These are phyloP conservation scores for Penicillium oxalicum DNA, from an alignment of 2,329 filamentous ascomycete species.

Conservation along the genomic window DNA sequence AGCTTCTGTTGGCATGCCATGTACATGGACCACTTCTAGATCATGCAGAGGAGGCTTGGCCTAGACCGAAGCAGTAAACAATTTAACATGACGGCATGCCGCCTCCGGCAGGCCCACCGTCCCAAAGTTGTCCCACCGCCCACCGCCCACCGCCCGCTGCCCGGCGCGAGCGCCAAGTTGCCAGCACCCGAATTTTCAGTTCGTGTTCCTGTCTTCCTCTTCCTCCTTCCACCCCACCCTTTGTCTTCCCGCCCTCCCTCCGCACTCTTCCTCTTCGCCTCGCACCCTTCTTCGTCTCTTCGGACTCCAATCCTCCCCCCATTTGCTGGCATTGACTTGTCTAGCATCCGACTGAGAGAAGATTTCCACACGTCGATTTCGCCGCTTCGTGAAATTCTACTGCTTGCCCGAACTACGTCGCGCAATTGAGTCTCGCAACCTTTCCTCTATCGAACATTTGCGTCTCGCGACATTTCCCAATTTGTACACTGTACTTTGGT, in stretches of 20 bases:
- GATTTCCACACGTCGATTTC: constrained; percentile 8
- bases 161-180: neutral
- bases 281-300: constrained; percentile 20
- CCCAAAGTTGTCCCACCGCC: no score
- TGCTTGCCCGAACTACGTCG: constrained; percentile 1
- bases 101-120: constrained; percentile 15
- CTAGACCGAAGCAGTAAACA: constrained; percentile 2
- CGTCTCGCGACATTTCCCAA: constrained; percentile 3
- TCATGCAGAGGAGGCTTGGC: constrained; percentile 2
- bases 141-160: constrained; percentile 7
- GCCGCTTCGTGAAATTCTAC: neutral
- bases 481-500: neutral
- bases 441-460: constrained; percentile 9
- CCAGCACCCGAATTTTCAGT: constrained; percentile 23
- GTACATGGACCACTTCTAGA: neutral
- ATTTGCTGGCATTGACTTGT: constrained; percentile 48
- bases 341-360: constrained; percentile 36
- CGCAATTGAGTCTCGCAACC: constrained; percentile 14
- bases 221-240: constrained; percentile 15
- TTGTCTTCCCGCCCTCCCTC: constrained; percentile 17
- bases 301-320: constrained; percentile 24
- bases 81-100: constrained; percentile 21
- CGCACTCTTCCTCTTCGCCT: constrained; percentile 13
- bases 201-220: constrained; percentile 18
- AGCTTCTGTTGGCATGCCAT: neutral